Evolutionary conservation across 2,329 filamentous ascomycete species (phyloP).

Genomic region (Talaromyces amestolkiae): DNA sequence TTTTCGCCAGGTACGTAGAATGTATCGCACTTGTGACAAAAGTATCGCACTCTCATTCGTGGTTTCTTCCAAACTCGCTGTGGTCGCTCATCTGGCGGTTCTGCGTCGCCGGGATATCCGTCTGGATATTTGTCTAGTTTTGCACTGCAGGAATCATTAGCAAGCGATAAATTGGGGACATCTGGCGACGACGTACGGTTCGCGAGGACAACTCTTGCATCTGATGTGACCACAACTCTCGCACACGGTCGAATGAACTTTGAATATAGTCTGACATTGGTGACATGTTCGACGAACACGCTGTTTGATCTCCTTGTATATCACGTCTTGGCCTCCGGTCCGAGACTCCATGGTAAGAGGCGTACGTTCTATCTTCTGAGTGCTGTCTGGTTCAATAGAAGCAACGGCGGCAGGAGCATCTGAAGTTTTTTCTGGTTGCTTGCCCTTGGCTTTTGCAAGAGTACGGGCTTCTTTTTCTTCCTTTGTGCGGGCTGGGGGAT

Average conservation of each 20-base stretch:
- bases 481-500: conserved; percentile 66
- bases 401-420: background rate
- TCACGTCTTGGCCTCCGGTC: conserved; percentile 66
- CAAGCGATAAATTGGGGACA: conserved; percentile 9
- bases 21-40: conserved; percentile 41
- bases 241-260: conserved; percentile 60
- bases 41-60: conserved; percentile 41
- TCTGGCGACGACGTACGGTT: conserved; percentile 61
- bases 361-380: conserved; percentile 48
- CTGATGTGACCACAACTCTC: conserved; percentile 67
- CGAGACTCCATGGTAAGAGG: conserved; percentile 57
- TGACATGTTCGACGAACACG: conserved; percentile 75
- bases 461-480: conserved; percentile 53
- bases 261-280: conserved; percentile 66
- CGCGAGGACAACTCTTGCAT: conserved; percentile 76
- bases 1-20: conserved; percentile 33
- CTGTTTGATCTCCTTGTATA: conserved; percentile 69
- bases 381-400: conserved; percentile 25
- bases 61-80: conserved; percentile 40
- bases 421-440: background rate
- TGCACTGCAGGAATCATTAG: conserved; percentile 29
- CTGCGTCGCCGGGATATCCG: conserved; percentile 46
- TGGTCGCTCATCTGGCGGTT: conserved; percentile 34
- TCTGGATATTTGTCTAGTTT: conserved; percentile 45
- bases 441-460: conserved; percentile 42